Percentiles rank a stretch among this genome's conserved stretches.
phyloP scores from a whole-genome alignment of 345 rosid species.

The Chamaenerion angustifolium region DNA sequence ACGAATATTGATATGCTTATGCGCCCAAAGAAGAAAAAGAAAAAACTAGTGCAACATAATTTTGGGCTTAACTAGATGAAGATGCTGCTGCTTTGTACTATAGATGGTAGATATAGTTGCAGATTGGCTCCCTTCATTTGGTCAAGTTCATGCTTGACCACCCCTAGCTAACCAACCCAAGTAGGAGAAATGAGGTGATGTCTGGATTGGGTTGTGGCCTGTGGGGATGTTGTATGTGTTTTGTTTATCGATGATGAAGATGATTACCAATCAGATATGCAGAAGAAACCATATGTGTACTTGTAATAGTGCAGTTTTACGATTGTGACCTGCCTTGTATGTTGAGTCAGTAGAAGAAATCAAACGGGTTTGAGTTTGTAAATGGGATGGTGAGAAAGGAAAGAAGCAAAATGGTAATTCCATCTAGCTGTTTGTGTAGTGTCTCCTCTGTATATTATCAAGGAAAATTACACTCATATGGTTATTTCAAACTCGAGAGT shows the following conservation, averaged over 20 bases:
- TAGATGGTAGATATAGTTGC: neutral
- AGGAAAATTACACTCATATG: too few relatives aligned
- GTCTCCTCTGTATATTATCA: too few relatives aligned
- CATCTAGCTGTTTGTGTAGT: too few relatives aligned
- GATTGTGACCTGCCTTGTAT: too few relatives aligned
- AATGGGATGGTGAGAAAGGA: too few relatives aligned
- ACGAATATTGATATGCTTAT: neutral
- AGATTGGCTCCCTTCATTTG: neutral
- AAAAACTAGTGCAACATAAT: neutral
- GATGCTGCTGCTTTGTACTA: neutral
- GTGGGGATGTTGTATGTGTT: neutral
- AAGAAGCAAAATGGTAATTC: too few relatives aligned
- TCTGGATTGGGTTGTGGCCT: neutral
- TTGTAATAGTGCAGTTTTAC: too few relatives aligned
- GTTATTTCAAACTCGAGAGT: too few relatives aligned
- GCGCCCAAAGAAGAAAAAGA: constrained; percentile 5
- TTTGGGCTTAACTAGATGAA: neutral
- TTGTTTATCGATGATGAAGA: neutral
- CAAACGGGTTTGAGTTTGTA: too few relatives aligned
- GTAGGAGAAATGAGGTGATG: neutral
- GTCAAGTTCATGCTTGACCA: neutral
- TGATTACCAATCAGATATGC: neutral
- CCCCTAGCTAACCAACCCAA: neutral
- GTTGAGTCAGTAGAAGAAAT: too few relatives aligned
- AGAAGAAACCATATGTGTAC: neutral